Conservation (phyloP, 2,329 filamentous ascomycete species). For the Ceratocystis alfenasii region DNA sequence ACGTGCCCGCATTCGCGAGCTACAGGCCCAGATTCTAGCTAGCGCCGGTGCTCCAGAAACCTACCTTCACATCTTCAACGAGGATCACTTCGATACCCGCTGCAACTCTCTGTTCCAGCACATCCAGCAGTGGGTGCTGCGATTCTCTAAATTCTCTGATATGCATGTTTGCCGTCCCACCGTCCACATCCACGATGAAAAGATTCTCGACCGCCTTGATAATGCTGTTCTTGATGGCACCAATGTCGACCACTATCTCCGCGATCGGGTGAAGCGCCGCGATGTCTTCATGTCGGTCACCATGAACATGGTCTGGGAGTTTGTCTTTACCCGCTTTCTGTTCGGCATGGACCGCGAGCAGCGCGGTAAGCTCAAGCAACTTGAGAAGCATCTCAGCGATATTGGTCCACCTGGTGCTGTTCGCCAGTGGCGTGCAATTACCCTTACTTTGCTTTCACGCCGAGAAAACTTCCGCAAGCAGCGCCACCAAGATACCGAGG, state of each 20-base stretch:
- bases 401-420: conserved; percentile 82
- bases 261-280: conserved; percentile 74
- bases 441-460: conserved; percentile 74
- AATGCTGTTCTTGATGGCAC: conserved; percentile 89
- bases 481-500: conserved; percentile 81
- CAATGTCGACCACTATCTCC: conserved; percentile 78
- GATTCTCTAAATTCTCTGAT: conserved; percentile 96
- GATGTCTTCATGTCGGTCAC: conserved; percentile 98
- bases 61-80: conserved; percentile 70
- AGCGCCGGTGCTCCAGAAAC: conserved; percentile 36
- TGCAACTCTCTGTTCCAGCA: conserved; percentile 93
- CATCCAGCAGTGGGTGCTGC: conserved; percentile 92
- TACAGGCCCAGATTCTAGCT: conserved; percentile 43
- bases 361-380: conserved; percentile 87
- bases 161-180: conserved; percentile 76
- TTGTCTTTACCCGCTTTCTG: conserved; percentile 92
- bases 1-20: conserved; percentile 45
- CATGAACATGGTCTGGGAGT: conserved; percentile 99
- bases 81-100: conserved; percentile 88
- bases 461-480: conserved; percentile 70
- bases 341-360: conserved; percentile 99
- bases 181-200: conserved; percentile 76
- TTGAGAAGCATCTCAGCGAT: conserved; percentile 84
- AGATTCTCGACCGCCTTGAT: conserved; percentile 86
- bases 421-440: conserved; percentile 92